phyloP scores from a whole-genome alignment of 371 early-diverging fungal species.

The Amoeboaphelidium protococcarum region DNA sequence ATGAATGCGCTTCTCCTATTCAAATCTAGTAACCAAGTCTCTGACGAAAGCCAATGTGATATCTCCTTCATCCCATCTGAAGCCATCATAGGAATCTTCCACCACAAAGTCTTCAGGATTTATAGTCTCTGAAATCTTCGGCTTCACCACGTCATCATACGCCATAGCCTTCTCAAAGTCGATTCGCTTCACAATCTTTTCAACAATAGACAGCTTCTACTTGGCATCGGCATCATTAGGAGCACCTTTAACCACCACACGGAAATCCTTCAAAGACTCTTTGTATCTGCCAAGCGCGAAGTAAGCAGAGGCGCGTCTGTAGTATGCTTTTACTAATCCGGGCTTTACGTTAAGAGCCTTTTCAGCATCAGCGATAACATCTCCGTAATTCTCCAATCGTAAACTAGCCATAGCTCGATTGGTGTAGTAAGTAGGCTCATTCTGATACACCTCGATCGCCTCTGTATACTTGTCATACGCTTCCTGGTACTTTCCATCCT shows the following conservation, averaged over 20 bases:
- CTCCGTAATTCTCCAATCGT: constrained; percentile 31
- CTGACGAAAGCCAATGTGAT: constrained; percentile 49
- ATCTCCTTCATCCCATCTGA: constrained; percentile 22
- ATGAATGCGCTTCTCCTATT: constrained; percentile 67
- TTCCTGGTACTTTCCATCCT: constrained; percentile 28
- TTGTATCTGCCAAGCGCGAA: constrained; percentile 21
- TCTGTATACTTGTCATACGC: constrained; percentile 37
- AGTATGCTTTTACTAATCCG: constrained; percentile 48
- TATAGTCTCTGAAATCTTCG: constrained; percentile 9
- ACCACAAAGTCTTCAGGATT: too few species aligned
- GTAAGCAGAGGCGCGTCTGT: constrained; percentile 46
- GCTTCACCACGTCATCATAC: constrained; percentile 14
- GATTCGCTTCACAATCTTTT: neutral
- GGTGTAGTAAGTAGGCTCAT: constrained; percentile 25
- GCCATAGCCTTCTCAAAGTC: constrained; percentile 69
- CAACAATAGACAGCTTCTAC: constrained; percentile 19
- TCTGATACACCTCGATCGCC: constrained; percentile 35
- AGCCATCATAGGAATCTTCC: constrained; percentile 29
- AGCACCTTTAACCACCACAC: constrained; percentile 29
- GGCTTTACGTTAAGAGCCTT: constrained; percentile 27
- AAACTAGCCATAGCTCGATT: constrained; percentile 67
- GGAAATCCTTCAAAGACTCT: constrained; percentile 35
- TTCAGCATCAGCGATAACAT: constrained; percentile 44
- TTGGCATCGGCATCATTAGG: constrained; percentile 32
- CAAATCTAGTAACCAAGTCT: constrained; percentile 43